Evolutionary conservation across 1,284 basidiomycete genomes (phyloP).

Genomic region (Tetrapyrgos nigripes): DNA sequence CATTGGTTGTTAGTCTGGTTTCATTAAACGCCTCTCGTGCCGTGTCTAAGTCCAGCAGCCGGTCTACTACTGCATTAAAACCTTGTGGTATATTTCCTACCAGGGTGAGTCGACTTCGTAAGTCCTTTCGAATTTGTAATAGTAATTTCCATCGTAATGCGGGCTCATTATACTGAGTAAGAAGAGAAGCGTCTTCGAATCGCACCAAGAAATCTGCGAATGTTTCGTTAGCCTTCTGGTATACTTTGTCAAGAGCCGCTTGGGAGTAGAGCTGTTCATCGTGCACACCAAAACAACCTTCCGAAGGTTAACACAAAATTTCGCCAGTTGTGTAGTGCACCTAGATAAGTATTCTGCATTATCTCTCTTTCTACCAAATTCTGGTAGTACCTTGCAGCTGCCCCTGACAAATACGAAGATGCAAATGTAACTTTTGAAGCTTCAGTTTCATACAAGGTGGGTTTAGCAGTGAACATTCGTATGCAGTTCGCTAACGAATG

Average conservation of each 20-base stretch:
- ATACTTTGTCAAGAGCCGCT: background rate
- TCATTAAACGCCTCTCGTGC: background rate
- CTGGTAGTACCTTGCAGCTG: background rate
- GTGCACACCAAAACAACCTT: background rate
- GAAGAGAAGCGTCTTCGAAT: background rate
- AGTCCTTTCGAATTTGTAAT: background rate
- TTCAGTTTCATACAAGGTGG: background rate
- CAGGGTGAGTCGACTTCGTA: background rate
- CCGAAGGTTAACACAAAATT: background rate
- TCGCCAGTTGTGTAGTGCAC: background rate
- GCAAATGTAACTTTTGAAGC: background rate
- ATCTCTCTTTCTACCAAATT: background rate
- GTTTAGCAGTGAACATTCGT: no score
- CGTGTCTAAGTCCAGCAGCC: background rate
- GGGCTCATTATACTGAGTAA: background rate
- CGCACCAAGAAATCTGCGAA: background rate
- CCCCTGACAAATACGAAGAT: constrained; percentile 1
- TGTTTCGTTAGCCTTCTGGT: background rate
- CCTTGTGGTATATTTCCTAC: background rate
- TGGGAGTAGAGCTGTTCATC: background rate
- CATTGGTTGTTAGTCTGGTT: background rate
- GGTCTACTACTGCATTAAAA: background rate
- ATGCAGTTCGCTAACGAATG: no score
- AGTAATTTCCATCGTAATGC: background rate
- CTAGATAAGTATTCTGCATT: background rate